Percentiles rank a stretch among this genome's conserved stretches.
Evolutionary conservation across 1,284 basidiomycete species (phyloP).

Genomic region (Cerioporus squamosus): DNA sequence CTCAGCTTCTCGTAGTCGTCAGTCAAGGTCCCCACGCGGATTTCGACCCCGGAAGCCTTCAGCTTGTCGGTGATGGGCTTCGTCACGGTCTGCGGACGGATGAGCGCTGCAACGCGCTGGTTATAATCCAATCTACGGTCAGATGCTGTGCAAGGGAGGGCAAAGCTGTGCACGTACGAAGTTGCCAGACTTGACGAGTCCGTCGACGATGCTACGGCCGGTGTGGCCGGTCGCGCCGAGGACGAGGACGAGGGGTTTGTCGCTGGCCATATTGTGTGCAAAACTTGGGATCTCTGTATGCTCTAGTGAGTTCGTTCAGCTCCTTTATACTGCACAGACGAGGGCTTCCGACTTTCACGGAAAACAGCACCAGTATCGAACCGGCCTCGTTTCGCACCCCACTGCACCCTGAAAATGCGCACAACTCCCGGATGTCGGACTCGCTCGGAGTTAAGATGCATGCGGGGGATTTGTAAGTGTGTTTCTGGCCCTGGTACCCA

Average conservation of each 20-base stretch:
- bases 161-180: conserved; percentile 3
- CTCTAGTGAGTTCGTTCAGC: background rate
- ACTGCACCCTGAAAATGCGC: too few relatives aligned
- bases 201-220: conserved; percentile 4
- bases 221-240: conserved; percentile 10
- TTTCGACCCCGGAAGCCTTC: conserved; percentile 18
- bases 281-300: background rate
- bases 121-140: background rate
- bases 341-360: too few relatives aligned
- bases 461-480: too few relatives aligned
- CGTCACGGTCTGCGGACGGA: conserved; percentile 14
- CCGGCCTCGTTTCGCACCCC: too few relatives aligned
- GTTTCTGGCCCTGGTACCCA: too few relatives aligned
- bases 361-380: too few relatives aligned
- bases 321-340: background rate
- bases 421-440: background rate
- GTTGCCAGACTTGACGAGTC: background rate
- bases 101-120: conserved; percentile 11
- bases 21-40: conserved; percentile 17
- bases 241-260: conserved; percentile 9
- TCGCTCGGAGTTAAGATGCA: too few relatives aligned
- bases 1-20: conserved; percentile 17
- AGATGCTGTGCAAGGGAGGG: background rate
- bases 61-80: conserved; percentile 15
- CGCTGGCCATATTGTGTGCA: background rate